Evolutionary conservation across 495 filamentous ascomycete species (phyloP).

Genomic region (Penicillium canescens): DNA sequence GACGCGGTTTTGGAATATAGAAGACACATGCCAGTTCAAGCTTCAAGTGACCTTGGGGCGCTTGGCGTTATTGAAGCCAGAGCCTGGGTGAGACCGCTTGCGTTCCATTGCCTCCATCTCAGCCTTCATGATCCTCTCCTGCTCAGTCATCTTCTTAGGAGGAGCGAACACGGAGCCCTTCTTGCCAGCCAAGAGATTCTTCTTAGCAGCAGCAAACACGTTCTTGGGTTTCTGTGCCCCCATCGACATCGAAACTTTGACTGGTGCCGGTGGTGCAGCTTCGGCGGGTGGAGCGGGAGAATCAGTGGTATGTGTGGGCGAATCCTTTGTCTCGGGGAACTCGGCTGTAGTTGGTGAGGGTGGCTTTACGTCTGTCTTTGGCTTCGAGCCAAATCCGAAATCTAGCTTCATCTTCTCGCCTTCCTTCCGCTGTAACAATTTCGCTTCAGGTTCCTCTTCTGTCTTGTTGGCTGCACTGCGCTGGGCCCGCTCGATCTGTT

Average conservation of each 20-base stretch:
- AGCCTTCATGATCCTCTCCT: slow-evolving; percentile 88
- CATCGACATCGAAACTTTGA: slow-evolving; percentile 61
- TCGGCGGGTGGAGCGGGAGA: slow-evolving; percentile 22
- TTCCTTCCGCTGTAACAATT: slow-evolving; percentile 64
- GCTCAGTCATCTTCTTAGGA: slow-evolving; percentile 80
- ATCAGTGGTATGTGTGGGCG: slow-evolving; percentile 22
- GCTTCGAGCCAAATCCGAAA: slow-evolving; percentile 56
- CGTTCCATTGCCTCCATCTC: slow-evolving; percentile 70
- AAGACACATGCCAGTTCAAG: not conserved
- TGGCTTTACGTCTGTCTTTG: slow-evolving; percentile 28
- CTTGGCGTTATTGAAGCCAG: slow-evolving; percentile 35
- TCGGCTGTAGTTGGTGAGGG: slow-evolving; percentile 22
- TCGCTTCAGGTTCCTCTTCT: slow-evolving; percentile 43
- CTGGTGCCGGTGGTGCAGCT: slow-evolving; percentile 26
- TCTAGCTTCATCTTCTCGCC: slow-evolving; percentile 83
- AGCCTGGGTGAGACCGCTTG: slow-evolving; percentile 52
- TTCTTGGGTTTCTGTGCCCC: slow-evolving; percentile 69
- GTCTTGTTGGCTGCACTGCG: slow-evolving; percentile 36
- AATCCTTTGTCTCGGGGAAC: slow-evolving; percentile 15
- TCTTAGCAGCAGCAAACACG: slow-evolving; percentile 70
- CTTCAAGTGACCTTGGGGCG: slow-evolving; percentile 34
- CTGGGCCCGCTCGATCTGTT: slow-evolving; percentile 77
- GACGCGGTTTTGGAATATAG: no score
- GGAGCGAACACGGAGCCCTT: slow-evolving; percentile 58
- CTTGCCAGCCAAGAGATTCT: slow-evolving; percentile 65